Evolutionary conservation across 148 eudicot species (phyloP).

Genomic region (Rhododendron vialii): DNA sequence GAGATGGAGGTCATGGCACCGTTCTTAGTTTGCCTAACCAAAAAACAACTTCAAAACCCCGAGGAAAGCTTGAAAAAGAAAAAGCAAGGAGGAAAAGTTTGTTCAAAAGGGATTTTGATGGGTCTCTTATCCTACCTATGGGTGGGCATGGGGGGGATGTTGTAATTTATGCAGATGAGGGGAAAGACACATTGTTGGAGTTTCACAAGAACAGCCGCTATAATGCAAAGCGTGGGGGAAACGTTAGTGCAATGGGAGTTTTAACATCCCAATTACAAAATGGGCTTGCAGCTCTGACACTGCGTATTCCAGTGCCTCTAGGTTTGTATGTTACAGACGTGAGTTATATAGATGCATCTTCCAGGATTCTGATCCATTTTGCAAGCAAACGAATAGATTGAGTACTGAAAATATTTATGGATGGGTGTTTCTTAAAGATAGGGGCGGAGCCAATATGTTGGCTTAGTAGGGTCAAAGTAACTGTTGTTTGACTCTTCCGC

Average conservation of each 20-base stretch:
- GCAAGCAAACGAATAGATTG: background rate
- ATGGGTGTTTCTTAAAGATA: background rate
- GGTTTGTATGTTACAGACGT: conserved; percentile 42
- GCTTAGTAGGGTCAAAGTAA: background rate
- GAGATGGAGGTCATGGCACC: conserved; percentile 98
- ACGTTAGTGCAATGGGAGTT: conserved; percentile 83
- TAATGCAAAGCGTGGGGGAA: conserved; percentile 94
- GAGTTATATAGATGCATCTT: background rate
- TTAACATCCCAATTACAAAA: conserved; percentile 48
- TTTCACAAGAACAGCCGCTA: conserved; percentile 67
- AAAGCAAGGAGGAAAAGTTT: conserved; percentile 46
- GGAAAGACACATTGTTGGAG: conserved; percentile 73
- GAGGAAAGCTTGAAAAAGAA: conserved; percentile 45
- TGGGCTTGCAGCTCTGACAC: conserved; percentile 70
- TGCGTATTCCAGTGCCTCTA: conserved; percentile 88
- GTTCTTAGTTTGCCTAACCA: conserved; percentile 55
- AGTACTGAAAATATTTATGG: background rate
- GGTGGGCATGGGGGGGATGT: conserved; percentile 97
- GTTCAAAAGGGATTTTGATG: conserved; percentile 85
- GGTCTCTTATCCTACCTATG: conserved; percentile 82
- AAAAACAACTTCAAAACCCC: conserved; percentile 50
- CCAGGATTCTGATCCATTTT: background rate
- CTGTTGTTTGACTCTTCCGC: background rate
- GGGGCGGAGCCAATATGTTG: background rate
- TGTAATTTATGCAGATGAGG: conserved; percentile 82